Percentiles rank a stretch among this genome's conserved stretches.
Conservation (phyloP, 306 rosid species). For the Abrus pulchellus region DNA sequence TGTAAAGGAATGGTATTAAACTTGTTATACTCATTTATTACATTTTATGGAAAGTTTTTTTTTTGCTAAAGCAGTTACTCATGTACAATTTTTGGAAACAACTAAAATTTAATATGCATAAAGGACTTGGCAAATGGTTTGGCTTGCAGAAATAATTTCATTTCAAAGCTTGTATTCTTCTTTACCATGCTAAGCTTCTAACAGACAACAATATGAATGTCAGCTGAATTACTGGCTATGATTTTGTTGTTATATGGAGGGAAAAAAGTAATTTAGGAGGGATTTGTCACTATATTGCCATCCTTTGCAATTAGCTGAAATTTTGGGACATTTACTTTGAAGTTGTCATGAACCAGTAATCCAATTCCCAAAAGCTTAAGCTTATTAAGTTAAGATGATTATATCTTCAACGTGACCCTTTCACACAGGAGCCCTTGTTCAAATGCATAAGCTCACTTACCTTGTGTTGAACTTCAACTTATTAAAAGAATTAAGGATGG, state of each 20-base stretch:
- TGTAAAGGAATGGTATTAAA: constrained; percentile 78
- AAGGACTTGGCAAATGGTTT: constrained; percentile 2
- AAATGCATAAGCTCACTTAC: background rate
- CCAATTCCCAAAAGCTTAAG: background rate
- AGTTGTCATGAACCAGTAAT: constrained; percentile 3
- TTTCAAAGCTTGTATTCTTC: constrained; percentile 19
- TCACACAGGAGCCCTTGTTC: background rate
- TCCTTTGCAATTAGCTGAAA: background rate
- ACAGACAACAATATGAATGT: constrained; percentile 1
- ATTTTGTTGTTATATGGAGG: constrained; percentile 11
- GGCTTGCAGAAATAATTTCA: constrained; percentile 20
- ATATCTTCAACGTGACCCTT: background rate
- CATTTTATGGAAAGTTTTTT: constrained; percentile 29
- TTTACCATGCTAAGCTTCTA: constrained; percentile 6
- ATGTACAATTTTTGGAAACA: constrained; percentile 21
- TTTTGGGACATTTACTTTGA: constrained; percentile 11
- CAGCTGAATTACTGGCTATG: constrained; percentile 9
- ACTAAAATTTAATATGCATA: constrained; percentile 24
- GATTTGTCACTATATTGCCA: background rate
- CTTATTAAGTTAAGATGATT: too few relatives aligned
- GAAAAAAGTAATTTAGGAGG: background rate
- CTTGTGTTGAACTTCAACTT: background rate
- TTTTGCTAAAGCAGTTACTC: constrained; percentile 8
- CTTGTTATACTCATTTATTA: constrained; percentile 31
- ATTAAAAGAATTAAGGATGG: background rate